Percentiles rank a stretch among this genome's conserved stretches.
phyloP scores from a whole-genome alignment of 352 stramenopile genomes.

The Phytophthora sp. region DNA sequence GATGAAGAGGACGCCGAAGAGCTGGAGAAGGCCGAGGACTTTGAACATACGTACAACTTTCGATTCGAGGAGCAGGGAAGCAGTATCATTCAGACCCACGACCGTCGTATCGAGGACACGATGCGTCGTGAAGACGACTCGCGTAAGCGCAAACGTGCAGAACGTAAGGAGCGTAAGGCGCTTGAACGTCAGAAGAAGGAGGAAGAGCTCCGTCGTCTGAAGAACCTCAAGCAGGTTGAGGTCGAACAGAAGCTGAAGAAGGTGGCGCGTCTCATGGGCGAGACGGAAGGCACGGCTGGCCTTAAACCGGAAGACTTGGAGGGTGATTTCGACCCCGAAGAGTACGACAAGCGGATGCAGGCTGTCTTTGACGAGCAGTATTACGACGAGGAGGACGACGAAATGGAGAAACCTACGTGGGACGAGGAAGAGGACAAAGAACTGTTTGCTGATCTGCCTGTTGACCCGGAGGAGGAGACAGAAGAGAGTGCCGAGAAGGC shows the following conservation, averaged over 20 bases:
- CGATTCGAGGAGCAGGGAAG: constrained; percentile 97
- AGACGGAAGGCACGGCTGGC: constrained; percentile 48
- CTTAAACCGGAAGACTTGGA: constrained; percentile 86
- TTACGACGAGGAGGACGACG: constrained; percentile 90
- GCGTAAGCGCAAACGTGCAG: constrained; percentile 94
- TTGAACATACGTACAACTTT: constrained; percentile 99
- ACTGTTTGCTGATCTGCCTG: constrained; percentile 76
- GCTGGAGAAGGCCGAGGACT: constrained; percentile 95
- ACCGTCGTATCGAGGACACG: constrained; percentile 84
- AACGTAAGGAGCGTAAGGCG: constrained; percentile 94
- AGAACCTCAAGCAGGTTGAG: constrained; percentile 98
- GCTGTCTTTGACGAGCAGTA: constrained; percentile 98
- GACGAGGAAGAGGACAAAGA: constrained; percentile 87
- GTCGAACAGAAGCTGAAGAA: constrained; percentile 94
- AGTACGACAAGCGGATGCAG: constrained; percentile 97
- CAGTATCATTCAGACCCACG: constrained; percentile 85
- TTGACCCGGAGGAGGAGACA: constrained; percentile 63
- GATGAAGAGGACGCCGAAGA: constrained; percentile 92
- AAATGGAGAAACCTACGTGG: constrained; percentile 81
- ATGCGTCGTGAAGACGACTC: constrained; percentile 97
- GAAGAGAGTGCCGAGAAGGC: constrained; percentile 34
- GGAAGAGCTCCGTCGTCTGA: constrained; percentile 96
- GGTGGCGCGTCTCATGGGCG: constrained; percentile 86
- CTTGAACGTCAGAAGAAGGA: constrained; percentile 97
- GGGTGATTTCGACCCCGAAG: constrained; percentile 96